Evolutionary conservation across 2,329 filamentous ascomycete species (phyloP), one percentile per base, ranked within the genome.

Genomic region (Ophiostoma novo-ulmi): DNA sequence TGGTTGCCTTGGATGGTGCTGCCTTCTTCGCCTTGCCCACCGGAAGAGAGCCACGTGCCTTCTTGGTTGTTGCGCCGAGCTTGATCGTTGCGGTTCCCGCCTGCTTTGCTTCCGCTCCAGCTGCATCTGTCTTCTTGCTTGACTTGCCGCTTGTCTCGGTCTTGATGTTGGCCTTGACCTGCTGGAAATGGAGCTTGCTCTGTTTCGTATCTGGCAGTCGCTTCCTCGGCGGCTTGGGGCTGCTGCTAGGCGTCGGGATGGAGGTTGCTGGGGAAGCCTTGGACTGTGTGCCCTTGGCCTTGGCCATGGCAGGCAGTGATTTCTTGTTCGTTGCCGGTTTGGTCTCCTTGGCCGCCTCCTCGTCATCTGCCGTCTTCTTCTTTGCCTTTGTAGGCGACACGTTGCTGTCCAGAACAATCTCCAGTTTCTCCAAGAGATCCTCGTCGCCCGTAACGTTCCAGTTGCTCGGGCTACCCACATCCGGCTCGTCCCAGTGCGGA

Each of bases 211-310:
- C 78, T 44, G 81, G 81, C 20, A 81, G 80, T 76, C 67, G 79
- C 22, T 71, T 73, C 44, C 73, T 79, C 31, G 79, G 79, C 35
- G 82, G 79, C 74, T 81, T 84, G 61, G 87, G 87, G 75, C 85
- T 89, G 26, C 86, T 82, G 67, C 79, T 82, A 7, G 87, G 87
- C 1, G 87, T 89, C 3, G 83, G 84, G 48, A 89, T 87, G 3
- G 70, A 67, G 83, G 82, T 73, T 22, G 63, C 82, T 81, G 74
- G 83, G 80, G 22, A 80, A 6, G 61, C 41, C n/a, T 31, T 11
- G 26, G 36, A 2, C 48, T 65, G 39, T 41, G 22, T 14, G 13
- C 26, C 58, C 68, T 71, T 70, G 36, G 66, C 22, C 65, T 55
- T 71, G 48, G 58, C 26, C 14, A 55, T 52, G 6, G 14, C 26